Evolutionary conservation across 108 stramenopile species (phyloP).

Genomic region (Cyclostephanos invisitatus): DNA sequence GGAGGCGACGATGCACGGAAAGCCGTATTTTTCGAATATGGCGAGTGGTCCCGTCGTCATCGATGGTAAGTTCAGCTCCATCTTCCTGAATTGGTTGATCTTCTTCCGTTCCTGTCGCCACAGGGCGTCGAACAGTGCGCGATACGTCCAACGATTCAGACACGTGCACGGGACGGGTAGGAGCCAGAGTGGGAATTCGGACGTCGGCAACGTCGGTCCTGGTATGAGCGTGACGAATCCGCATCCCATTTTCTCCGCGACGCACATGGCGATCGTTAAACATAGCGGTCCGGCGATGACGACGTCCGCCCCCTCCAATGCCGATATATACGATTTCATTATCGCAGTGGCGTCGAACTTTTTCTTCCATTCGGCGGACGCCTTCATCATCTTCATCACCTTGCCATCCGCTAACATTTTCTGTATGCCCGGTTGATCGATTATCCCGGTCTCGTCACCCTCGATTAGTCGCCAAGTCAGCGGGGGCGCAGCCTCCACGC

Average conservation of each 20-base stretch:
- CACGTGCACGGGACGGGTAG: background rate
- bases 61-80: background rate
- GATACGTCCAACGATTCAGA: background rate
- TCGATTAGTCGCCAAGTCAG: background rate
- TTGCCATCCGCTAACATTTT: background rate
- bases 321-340: background rate
- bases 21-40: background rate
- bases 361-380: background rate
- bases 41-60: background rate
- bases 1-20: background rate
- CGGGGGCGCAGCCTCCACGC: background rate
- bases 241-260: constrained; percentile 1
- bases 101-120: background rate
- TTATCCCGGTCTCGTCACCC: background rate
- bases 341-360: constrained; percentile 1
- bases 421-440: background rate
- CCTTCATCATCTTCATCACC: background rate
- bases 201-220: constrained; percentile 1
- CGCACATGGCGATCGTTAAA: background rate
- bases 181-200: background rate
- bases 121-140: background rate
- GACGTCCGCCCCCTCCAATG: constrained; percentile 2
- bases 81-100: background rate
- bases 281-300: background rate
- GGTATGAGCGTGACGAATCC: background rate